Conservation (phyloP, 108 stramenopile species). For the Nitzschia sp. region DNA sequence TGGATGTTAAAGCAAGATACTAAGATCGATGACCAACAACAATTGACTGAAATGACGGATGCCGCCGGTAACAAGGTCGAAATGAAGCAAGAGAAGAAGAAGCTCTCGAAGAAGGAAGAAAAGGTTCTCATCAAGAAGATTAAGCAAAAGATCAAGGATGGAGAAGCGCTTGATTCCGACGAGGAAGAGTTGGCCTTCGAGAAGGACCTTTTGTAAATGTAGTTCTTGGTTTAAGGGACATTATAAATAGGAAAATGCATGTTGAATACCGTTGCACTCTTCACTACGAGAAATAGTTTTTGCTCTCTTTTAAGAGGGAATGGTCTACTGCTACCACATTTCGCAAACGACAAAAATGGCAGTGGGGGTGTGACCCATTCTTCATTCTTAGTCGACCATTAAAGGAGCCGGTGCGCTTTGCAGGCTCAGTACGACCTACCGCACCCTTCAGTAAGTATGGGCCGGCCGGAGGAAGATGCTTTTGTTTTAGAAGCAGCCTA, state of each 20-base stretch:
- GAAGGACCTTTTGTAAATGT: conserved; percentile 88
- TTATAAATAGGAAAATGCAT: neutral
- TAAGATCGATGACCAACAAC: conserved; percentile 91
- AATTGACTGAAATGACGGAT: conserved; percentile 92
- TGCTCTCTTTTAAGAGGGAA: too few relatives aligned
- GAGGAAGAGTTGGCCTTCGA: conserved; percentile 96
- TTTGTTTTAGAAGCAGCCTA: too few relatives aligned
- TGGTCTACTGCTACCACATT: too few relatives aligned
- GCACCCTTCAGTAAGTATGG: too few relatives aligned
- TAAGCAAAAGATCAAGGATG: conserved; percentile 95
- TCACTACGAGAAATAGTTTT: too few relatives aligned
- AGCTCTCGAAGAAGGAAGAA: conserved; percentile 98
- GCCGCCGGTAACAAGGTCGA: conserved; percentile 97
- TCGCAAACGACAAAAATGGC: too few relatives aligned
- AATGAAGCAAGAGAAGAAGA: conserved; percentile 94
- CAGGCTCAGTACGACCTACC: too few relatives aligned
- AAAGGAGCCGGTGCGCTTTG: too few relatives aligned
- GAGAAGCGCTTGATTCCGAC: conserved; percentile 84
- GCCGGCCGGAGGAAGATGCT: too few relatives aligned
- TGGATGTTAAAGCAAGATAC: conserved; percentile 98
- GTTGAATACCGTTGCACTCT: neutral
- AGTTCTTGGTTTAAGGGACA: neutral
- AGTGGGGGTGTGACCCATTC: too few relatives aligned
- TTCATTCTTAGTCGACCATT: too few relatives aligned
- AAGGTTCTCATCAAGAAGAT: conserved; percentile 95